phyloP scores from a whole-genome alignment of 257 asterid genomes.

The Mitragyna speciosa region DNA sequence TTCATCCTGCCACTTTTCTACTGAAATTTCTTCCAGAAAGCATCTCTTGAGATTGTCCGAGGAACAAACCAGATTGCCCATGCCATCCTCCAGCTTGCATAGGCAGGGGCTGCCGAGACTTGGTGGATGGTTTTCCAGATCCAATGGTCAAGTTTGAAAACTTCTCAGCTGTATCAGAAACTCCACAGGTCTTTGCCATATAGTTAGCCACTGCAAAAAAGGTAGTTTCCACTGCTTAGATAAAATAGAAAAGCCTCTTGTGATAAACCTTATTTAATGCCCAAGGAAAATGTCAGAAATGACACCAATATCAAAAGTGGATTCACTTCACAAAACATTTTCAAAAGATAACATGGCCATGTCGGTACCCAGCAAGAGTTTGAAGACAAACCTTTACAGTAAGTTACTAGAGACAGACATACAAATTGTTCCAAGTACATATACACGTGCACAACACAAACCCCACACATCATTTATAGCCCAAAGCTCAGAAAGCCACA shows the following conservation, averaged over 20 bases:
- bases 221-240: not conserved
- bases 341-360: not conserved
- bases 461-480: not conserved
- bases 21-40: slow-evolving; percentile 51
- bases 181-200: slow-evolving; percentile 37
- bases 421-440: not conserved
- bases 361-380: not conserved
- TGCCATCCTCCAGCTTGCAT: slow-evolving; percentile 93
- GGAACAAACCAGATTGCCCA: slow-evolving; percentile 42
- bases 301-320: not conserved
- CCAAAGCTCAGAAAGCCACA: not conserved
- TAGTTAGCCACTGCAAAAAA: slow-evolving; percentile 36
- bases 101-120: slow-evolving; percentile 52
- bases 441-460: not conserved
- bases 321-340: not conserved
- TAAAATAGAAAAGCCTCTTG: not conserved
- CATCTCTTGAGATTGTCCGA: slow-evolving; percentile 56
- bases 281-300: not conserved
- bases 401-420: not conserved
- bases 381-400: not conserved
- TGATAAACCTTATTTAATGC: not conserved
- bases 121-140: slow-evolving; percentile 43
- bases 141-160: slow-evolving; percentile 54
- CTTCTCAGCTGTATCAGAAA: slow-evolving; percentile 58
- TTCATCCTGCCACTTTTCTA: slow-evolving; percentile 71